Evolutionary conservation across 345 rosid genomes (phyloP), one percentile per base, ranked within the genome.

Genomic region (Capsella bursapastoris): DNA sequence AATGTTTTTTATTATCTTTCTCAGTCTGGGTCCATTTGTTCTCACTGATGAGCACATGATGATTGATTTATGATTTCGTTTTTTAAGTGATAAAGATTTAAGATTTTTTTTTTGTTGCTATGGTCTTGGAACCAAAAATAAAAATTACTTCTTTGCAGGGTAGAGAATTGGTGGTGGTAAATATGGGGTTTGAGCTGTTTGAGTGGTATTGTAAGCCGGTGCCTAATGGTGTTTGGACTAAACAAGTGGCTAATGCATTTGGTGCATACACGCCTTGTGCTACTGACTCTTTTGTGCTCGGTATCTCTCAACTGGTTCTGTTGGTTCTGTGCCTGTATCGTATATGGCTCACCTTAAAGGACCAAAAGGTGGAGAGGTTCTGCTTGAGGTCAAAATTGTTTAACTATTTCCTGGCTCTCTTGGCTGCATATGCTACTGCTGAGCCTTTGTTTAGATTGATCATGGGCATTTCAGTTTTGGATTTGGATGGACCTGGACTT

Each of bases 261-360:
- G 98, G 99, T 55, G 90, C 87, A 14, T 95, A 92, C 78, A 92
- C 99, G 44, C 99, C 99, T 1, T 92, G 98, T 85, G 94, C 89
- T 47, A 86, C 96, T 11, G 88, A 92, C 77, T 81, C 92, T 48
- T 71, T 92, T 73, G 99, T 92, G 56, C 34, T 89, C 6, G 66
- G 76, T 5, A 8, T 92, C 68, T 84, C 98, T 61, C 87, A 95
- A 76, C 43, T 95, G 80, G 87, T 79, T 76, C 84, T 95, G 47
- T 76, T 89, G 73, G 86, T 83, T 25, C 79, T 95, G 25, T 92
- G 99, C 75, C 52, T 83, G 32, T 92, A 95, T 64, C 86, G 97
- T 64, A 82, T 92, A 78, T 95, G 98, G 94, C 86, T 86, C 63
- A 89, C 78, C 44, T 68, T 78, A 78, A 90, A 83, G 72, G 86